These are phyloP conservation scores for Westerdykella sp. DNA, from an alignment of 2,329 filamentous ascomycete species.

Conservation along the genomic window DNA sequence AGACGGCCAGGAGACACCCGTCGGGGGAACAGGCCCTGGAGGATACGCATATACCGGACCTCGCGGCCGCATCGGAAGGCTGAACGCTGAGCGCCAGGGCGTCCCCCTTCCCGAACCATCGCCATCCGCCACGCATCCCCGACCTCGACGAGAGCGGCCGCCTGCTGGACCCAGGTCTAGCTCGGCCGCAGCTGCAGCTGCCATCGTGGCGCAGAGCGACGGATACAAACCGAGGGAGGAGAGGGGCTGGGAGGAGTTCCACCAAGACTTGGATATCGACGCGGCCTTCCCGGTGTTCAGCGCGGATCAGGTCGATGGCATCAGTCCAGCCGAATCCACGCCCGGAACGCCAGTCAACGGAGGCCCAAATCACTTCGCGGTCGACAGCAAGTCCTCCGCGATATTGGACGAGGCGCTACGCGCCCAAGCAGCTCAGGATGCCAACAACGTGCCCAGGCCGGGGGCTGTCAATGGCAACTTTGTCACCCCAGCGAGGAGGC, in stretches of 20 bases:
- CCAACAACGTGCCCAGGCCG: slow-evolving; percentile 15
- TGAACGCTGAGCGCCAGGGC: slow-evolving; percentile 41
- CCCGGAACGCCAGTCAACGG: slow-evolving; percentile 40
- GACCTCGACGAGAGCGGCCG: slow-evolving; percentile 34
- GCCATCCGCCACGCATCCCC: slow-evolving; percentile 36
- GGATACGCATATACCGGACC: slow-evolving; percentile 48
- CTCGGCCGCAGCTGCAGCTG: slow-evolving; percentile 81
- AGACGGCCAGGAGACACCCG: slow-evolving; percentile 56
- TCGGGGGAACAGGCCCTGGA: slow-evolving; percentile 45
- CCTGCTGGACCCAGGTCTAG: slow-evolving; percentile 63
- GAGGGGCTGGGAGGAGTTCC: slow-evolving; percentile 95
- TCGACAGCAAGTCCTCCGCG: slow-evolving; percentile 31
- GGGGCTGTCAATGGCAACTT: slow-evolving; percentile 11
- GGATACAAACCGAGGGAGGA: slow-evolving; percentile 97
- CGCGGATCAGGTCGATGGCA: slow-evolving; percentile 79
- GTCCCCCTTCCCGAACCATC: slow-evolving; percentile 43
- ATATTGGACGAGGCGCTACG: slow-evolving; percentile 31
- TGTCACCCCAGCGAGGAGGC: slow-evolving; percentile 48
- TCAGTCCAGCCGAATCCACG: slow-evolving; percentile 43
- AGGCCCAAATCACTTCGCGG: slow-evolving; percentile 24
- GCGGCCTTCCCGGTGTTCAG: slow-evolving; percentile 69
- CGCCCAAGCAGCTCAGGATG: slow-evolving; percentile 21
- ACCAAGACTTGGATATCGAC: slow-evolving; percentile 90
- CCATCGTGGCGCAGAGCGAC: slow-evolving; percentile 82
- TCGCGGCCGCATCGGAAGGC: slow-evolving; percentile 50